Evolutionary conservation across 352 stramenopile species (phyloP).

Genomic region (Thalassiosira ordinaria): DNA sequence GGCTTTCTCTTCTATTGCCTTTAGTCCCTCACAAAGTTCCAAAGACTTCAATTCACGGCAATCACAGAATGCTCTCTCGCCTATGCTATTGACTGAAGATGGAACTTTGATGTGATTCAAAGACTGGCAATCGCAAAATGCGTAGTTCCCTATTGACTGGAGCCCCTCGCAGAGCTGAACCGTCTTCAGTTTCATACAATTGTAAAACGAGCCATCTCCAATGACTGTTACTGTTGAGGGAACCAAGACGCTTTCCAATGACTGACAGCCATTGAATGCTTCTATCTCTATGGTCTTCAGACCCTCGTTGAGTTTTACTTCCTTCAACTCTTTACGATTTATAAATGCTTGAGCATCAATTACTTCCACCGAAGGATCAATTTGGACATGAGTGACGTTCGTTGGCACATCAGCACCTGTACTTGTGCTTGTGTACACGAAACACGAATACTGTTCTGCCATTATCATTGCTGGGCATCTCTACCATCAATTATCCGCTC

Average conservation of each 20-base stretch:
- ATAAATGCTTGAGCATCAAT: too few relatives aligned
- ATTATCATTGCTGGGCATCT: too few relatives aligned
- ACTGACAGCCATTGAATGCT: constrained; percentile 8
- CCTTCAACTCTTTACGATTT: constrained; percentile 2
- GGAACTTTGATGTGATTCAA: neutral
- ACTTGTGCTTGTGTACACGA: too few relatives aligned
- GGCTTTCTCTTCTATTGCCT: neutral
- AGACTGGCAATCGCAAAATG: neutral
- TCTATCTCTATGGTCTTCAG: neutral
- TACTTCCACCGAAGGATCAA: too few relatives aligned
- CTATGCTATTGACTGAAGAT: neutral
- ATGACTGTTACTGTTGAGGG: constrained; percentile 1
- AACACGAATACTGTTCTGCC: too few relatives aligned
- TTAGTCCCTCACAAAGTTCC: neutral
- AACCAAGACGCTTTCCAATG: neutral
- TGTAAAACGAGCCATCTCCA: neutral
- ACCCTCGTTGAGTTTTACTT: neutral
- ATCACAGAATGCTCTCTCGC: neutral
- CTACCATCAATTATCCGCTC: too few relatives aligned
- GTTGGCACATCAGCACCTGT: too few relatives aligned
- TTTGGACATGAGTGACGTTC: too few relatives aligned
- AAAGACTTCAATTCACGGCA: neutral
- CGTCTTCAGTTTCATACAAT: neutral
- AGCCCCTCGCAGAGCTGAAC: neutral
- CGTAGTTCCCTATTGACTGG: neutral